Conservation (phyloP, 2,329 filamentous ascomycete species). For the Tricladium varicosporioides region DNA sequence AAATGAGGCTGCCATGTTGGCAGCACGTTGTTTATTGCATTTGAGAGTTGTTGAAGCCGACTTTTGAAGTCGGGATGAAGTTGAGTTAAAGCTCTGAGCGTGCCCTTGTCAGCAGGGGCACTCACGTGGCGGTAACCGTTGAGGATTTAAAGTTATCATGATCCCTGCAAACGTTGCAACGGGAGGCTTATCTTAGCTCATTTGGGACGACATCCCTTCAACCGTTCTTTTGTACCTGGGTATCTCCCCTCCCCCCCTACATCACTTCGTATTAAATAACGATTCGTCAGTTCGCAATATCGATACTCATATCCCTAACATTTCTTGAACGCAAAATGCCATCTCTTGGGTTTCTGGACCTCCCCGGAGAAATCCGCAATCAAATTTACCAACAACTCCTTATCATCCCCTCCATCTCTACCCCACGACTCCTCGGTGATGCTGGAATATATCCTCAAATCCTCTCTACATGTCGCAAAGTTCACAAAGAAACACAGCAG, state of each 20-base stretch:
- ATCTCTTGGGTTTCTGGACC: slow-evolving; percentile 28
- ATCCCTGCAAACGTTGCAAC: slow-evolving; percentile 6
- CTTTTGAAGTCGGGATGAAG: background rate
- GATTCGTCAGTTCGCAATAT: too few species aligned
- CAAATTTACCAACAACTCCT: slow-evolving; percentile 47
- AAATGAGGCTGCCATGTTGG: slow-evolving; percentile 36
- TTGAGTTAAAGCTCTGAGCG: background rate
- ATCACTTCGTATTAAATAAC: too few species aligned
- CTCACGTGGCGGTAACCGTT: background rate
- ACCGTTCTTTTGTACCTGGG: background rate
- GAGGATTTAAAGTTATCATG: slow-evolving; percentile 11
- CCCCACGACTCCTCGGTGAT: slow-evolving; percentile 16
- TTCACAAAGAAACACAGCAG: slow-evolving; percentile 30
- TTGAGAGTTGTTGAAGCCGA: background rate
- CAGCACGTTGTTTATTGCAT: slow-evolving; percentile 10
- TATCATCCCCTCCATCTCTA: slow-evolving; percentile 24
- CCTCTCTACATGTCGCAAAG: slow-evolving; percentile 19
- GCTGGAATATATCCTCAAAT: slow-evolving; percentile 34
- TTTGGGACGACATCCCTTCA: background rate
- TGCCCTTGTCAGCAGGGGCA: background rate
- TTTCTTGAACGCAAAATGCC: slow-evolving; percentile 8
- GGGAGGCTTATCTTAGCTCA: background rate
- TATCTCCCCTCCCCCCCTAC: too few species aligned
- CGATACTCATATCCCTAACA: too few species aligned
- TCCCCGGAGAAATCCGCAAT: slow-evolving; percentile 60